Conservation (phyloP, 148 eudicot genomes). For the Pouteria glomerata region DNA sequence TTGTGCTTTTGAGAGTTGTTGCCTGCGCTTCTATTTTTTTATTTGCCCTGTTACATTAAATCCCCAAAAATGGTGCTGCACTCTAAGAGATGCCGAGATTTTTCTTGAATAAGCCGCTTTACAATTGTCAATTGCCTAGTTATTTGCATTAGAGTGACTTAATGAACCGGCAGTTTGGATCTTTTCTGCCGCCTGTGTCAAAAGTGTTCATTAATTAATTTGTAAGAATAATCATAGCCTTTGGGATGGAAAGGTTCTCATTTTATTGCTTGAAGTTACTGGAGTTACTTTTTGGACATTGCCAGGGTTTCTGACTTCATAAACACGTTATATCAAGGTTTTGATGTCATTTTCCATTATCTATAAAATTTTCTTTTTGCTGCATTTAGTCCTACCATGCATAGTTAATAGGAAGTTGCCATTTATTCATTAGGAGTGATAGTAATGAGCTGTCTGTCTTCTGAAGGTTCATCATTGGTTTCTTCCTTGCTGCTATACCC, state of each 20-base stretch:
- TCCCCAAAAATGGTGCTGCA: not conserved
- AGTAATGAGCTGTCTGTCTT: conserved; percentile 13
- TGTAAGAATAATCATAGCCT: not conserved
- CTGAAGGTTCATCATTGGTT: conserved; percentile 85
- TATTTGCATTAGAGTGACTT: too few relatives aligned
- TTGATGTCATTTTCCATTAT: not conserved
- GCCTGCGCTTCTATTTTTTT: not conserved
- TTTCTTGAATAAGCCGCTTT: not conserved
- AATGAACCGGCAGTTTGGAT: not conserved
- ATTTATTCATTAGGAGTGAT: conserved; percentile 1
- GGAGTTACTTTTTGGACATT: not conserved
- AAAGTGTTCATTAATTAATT: not conserved
- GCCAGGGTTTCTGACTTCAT: not conserved
- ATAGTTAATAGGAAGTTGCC: not conserved
- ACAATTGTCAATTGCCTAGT: not conserved
- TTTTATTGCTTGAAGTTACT: not conserved
- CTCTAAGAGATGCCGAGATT: not conserved
- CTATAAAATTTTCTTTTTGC: not conserved
- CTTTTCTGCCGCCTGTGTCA: not conserved
- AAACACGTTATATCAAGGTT: not conserved
- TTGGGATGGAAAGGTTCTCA: not conserved
- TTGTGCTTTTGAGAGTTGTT: not conserved
- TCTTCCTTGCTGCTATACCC: conserved; percentile 83
- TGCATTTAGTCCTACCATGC: not conserved
- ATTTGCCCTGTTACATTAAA: not conserved